A percentile compares a stretch with the other conserved stretches of the same genome.
Evolutionary conservation across 2,329 filamentous ascomycete species (phyloP).

Genomic region (Cladophialophora yegresii): DNA sequence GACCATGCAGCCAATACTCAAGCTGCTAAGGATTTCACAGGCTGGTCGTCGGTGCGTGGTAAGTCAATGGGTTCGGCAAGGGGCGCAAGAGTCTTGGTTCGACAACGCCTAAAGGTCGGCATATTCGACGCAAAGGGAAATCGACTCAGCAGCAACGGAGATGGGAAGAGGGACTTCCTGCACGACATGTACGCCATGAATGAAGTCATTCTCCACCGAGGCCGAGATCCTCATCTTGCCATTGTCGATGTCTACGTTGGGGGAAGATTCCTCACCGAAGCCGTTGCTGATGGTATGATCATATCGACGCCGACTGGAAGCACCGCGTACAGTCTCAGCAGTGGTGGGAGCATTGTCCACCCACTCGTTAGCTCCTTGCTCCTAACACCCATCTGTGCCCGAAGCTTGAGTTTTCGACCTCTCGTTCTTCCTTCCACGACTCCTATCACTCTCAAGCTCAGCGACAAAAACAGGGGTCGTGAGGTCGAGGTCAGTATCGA

Average conservation of each 20-base stretch:
- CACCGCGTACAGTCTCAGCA: conserved; percentile 92
- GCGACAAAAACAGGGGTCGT: conserved; percentile 73
- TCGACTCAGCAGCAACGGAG: conserved; percentile 41
- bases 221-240: conserved; percentile 83
- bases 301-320: conserved; percentile 92
- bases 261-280: conserved; percentile 85
- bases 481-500: conserved; percentile 80
- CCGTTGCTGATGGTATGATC: conserved; percentile 92
- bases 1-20: conserved; percentile 41
- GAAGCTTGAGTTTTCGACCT: conserved; percentile 87
- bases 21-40: conserved; percentile 42
- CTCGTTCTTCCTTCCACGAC: conserved; percentile 85
- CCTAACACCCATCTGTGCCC: conserved; percentile 90
- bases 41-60: conserved; percentile 74
- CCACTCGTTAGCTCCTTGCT: conserved; percentile 85
- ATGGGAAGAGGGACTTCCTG: conserved; percentile 33
- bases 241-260: conserved; percentile 91
- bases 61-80: conserved; percentile 77
- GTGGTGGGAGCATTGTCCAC: conserved; percentile 90
- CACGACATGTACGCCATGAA: conserved; percentile 75
- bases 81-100: conserved; percentile 77
- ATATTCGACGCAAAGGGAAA: conserved; percentile 70
- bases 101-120: conserved; percentile 83
- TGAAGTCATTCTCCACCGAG: conserved; percentile 90
- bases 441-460: conserved; percentile 77